Percentiles rank a stretch among this genome's conserved stretches.
Evolutionary conservation across 108 stramenopile species (phyloP).

Genomic region (Seminavis robusta): DNA sequence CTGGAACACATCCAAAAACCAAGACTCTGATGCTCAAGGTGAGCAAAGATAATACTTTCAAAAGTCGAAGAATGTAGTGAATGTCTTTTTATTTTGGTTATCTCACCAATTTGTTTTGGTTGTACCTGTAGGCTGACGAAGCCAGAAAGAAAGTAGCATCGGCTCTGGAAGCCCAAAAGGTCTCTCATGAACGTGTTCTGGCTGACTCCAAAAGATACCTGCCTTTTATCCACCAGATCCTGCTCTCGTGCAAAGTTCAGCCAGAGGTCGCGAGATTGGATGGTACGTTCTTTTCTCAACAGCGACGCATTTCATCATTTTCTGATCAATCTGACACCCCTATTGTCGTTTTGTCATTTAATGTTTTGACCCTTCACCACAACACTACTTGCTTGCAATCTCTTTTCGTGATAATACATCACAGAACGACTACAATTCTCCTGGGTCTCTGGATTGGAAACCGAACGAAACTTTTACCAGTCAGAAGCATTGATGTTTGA

Average conservation of each 20-base stretch:
- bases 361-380: too few species aligned
- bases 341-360: too few species aligned
- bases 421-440: slow-evolving; percentile 58
- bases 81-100: too few species aligned
- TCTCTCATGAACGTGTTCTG: slow-evolving; percentile 49
- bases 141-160: slow-evolving; percentile 28
- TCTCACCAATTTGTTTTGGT: too few species aligned
- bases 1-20: slow-evolving; percentile 39
- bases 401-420: slow-evolving; percentile 7
- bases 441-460: slow-evolving; percentile 82
- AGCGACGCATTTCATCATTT: too few species aligned
- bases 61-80: too few species aligned
- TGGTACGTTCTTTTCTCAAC: slow-evolving; percentile 33
- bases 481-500: slow-evolving; percentile 91
- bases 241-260: slow-evolving; percentile 82
- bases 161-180: slow-evolving; percentile 26
- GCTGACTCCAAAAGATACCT: slow-evolving; percentile 39
- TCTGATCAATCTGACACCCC: too few species aligned
- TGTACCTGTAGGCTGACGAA: too few species aligned
- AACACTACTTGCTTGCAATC: background rate
- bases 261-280: slow-evolving; percentile 76
- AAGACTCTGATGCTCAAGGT: slow-evolving; percentile 34
- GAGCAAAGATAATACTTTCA: too few species aligned
- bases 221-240: slow-evolving; percentile 73
- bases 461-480: slow-evolving; percentile 34